These are phyloP conservation scores for Macaranga tanarius DNA, from an alignment of 441 rosid genomes.

Conservation along the genomic window DNA sequence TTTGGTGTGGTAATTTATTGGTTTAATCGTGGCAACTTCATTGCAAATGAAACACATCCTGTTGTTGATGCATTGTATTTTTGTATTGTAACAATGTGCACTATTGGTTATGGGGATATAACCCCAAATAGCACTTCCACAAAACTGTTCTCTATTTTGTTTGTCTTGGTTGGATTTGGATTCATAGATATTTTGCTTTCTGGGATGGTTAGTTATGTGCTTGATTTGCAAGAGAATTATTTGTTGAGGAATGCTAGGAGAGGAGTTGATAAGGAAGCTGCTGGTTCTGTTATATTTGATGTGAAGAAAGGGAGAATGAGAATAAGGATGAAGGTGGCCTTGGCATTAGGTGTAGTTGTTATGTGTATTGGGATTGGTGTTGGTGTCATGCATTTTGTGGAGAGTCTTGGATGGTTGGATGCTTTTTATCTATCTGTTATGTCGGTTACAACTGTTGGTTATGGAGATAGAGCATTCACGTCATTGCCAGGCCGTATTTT, in stretches of 20 bases:
- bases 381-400: constrained; percentile 77
- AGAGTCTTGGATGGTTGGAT: constrained; percentile 83
- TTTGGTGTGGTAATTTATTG: constrained; percentile 75
- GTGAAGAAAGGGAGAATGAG: constrained; percentile 95
- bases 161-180: constrained; percentile 88
- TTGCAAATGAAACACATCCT: constrained; percentile 68
- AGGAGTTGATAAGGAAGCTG: constrained; percentile 35
- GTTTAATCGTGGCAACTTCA: constrained; percentile 51
- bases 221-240: constrained; percentile 88
- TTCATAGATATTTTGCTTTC: constrained; percentile 74
- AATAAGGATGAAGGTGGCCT: constrained; percentile 89
- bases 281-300: constrained; percentile 65
- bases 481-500: constrained; percentile 70
- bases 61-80: constrained; percentile 88
- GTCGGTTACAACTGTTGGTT: constrained; percentile 96
- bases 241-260: constrained; percentile 57
- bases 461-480: constrained; percentile 71
- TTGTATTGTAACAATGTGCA: constrained; percentile 96
- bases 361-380: constrained; percentile 79
- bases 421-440: constrained; percentile 85
- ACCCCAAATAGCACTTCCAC: constrained; percentile 62
- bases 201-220: constrained; percentile 84
- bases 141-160: constrained; percentile 78
- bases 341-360: constrained; percentile 86
- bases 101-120: constrained; percentile 93